Conservation (phyloP, 2,329 filamentous ascomycete species). For the Aspergillus japonicus region DNA sequence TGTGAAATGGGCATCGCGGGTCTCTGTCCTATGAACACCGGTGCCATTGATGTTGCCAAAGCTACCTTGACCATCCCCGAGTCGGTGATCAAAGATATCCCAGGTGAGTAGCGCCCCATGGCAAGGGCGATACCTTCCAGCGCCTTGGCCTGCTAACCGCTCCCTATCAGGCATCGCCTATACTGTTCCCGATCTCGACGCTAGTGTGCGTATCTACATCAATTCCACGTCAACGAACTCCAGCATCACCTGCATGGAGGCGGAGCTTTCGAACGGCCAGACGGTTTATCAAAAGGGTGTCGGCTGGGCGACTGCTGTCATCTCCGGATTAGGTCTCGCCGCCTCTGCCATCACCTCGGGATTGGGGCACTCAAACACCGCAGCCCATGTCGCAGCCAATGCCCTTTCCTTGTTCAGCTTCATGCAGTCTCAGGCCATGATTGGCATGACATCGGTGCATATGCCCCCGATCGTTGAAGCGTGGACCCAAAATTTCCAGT, state of each 20-base stretch:
- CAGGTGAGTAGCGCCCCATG: conserved; percentile 48
- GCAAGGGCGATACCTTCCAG: not conserved
- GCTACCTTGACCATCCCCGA: conserved; percentile 65
- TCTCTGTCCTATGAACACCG: conserved; percentile 87
- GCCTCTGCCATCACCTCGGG: conserved; percentile 87
- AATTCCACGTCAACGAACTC: conserved; percentile 64
- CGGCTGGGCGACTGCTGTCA: conserved; percentile 84
- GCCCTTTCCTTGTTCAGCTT: conserved; percentile 91
- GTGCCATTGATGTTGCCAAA: conserved; percentile 68
- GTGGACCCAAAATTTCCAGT: conserved; percentile 97
- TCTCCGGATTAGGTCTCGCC: conserved; percentile 78
- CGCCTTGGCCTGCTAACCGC: conserved; percentile 1
- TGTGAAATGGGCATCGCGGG: conserved; percentile 69
- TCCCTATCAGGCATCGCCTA: conserved; percentile 69
- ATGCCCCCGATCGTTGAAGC: conserved; percentile 85
- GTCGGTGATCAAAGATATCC: conserved; percentile 64
- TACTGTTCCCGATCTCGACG: conserved; percentile 86
- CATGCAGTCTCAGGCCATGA: conserved; percentile 90
- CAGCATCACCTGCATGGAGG: conserved; percentile 82
- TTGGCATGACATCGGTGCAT: conserved; percentile 77
- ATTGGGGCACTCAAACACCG: conserved; percentile 87
- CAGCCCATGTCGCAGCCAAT: conserved; percentile 90
- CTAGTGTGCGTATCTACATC: conserved; percentile 77
- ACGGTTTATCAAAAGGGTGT: conserved; percentile 87
- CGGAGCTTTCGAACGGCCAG: conserved; percentile 83